These are phyloP conservation scores for Rubia peregrina DNA, from an alignment of 305 asterid species.

Conservation along the genomic window DNA sequence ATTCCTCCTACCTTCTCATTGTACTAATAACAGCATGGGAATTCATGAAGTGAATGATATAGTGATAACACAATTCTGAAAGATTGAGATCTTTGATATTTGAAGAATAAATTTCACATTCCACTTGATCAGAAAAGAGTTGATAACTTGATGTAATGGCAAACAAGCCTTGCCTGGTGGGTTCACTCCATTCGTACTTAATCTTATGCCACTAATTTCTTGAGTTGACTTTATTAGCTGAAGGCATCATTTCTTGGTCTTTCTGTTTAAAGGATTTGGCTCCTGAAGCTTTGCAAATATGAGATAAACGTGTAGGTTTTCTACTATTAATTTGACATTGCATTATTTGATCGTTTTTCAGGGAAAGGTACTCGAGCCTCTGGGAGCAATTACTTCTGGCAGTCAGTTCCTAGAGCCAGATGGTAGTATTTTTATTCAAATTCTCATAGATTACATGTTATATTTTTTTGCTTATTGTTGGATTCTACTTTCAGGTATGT, in stretches of 20 bases:
- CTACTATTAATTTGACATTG: neutral
- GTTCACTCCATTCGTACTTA: neutral
- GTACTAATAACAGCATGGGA: neutral
- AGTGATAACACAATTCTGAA: neutral
- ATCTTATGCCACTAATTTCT: neutral
- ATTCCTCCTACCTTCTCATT: neutral
- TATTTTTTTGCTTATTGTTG: conserved; percentile 1
- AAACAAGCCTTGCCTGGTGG: neutral
- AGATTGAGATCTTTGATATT: neutral
- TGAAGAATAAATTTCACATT: neutral
- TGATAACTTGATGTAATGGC: neutral
- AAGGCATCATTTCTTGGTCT: neutral
- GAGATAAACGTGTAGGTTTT: neutral
- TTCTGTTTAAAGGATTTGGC: neutral
- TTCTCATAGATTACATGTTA: conserved; percentile 12
- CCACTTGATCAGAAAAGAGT: neutral
- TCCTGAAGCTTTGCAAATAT: no score
- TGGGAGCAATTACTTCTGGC: conserved; percentile 92
- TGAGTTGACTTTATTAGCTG: neutral
- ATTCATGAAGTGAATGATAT: neutral
- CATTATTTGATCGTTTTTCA: conserved; percentile 31
- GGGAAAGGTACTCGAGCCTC: conserved; percentile 95
- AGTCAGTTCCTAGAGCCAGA: conserved; percentile 96
- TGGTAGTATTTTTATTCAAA: conserved; percentile 46
- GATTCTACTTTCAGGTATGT: conserved; percentile 52